Base-by-base conservation (phyloP, 2,329 filamentous ascomycete genomes). In the Trichoderma sp. region DNA sequence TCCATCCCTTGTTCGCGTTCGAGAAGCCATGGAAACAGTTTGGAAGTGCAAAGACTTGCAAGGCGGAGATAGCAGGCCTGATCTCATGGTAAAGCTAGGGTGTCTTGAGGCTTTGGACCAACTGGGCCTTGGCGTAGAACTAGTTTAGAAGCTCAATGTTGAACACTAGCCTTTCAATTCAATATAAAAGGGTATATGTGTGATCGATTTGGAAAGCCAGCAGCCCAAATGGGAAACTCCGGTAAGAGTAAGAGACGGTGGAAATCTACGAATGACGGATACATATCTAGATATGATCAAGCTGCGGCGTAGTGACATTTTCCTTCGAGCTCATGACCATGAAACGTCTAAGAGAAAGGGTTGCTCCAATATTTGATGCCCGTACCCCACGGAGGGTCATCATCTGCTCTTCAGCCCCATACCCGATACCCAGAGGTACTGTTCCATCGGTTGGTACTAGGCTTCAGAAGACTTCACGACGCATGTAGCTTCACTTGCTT, bases 71-170 rank as follows among this genome's bases (percentile, higher is more conserved):
- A 59, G 35, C 35, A 8, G 57, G 10, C 57, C 57, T 24, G 57
- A 59, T 19, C 57, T 40, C 27, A 59, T 59, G 57, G 24, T 43
- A n/a, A 59, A 59, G 3, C 21, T 59, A 13, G 57, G 57, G 8
- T 59, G 57, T 40, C 57, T 59, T n/a, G 57, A 59, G 29, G 57
- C 35, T 37, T 59, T 59, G n/a, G 35, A 29, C 11, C 35, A 40
- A 35, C 2, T 59, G 21, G 57, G 57, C 11, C 57, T 59, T 29
- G n/a, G 35, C 29, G 35, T 59, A 40, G 57, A 59, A 10, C 24
- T 59, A 29, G 57, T 59, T 37, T 59, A 29, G 14, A 24, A 43
- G 5, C n/a, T 31, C n/a, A 24, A 31, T 14, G 4, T 21, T 24
- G 10, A 49, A 24, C 5, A 5, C 4, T 13, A 24, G 40, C 1